Percentiles rank a stretch among this genome's conserved stretches.
phyloP scores from a whole-genome alignment of 225 moss, liverwort and hornwort species.

The Anthoceros angustus region DNA sequence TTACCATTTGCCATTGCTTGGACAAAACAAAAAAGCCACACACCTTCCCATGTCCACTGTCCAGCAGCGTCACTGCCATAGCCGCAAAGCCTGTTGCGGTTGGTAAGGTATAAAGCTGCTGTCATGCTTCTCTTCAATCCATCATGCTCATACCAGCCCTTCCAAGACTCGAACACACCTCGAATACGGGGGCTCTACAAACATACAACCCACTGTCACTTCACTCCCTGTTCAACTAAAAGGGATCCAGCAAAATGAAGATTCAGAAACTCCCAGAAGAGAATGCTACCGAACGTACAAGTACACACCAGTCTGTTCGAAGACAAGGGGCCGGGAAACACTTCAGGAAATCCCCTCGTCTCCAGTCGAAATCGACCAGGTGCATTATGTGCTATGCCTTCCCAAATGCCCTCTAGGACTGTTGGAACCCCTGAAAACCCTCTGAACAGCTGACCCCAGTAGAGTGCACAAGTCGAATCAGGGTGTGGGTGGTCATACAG shows the following conservation, averaged over 20 bases:
- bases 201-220: not conserved
- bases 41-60: slow-evolving; percentile 3
- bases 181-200: not conserved
- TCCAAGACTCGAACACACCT: slow-evolving; percentile 3
- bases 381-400: not conserved
- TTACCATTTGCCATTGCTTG: not conserved
- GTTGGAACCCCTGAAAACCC: not conserved
- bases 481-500: not conserved
- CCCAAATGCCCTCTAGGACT: not conserved
- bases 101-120: not conserved
- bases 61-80: not conserved
- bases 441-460: slow-evolving; percentile 3
- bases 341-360: not conserved
- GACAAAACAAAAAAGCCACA: not conserved
- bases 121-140: not conserved
- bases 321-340: not conserved
- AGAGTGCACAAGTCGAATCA: not conserved
- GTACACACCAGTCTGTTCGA: not conserved
- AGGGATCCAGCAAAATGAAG: not conserved
- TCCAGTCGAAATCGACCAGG: not conserved
- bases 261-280: not conserved
- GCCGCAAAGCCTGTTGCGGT: not conserved
- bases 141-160: not conserved
- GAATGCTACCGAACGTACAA: not conserved
- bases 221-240: not conserved